A percentile compares a stretch with the other conserved stretches of the same genome.
These are phyloP conservation scores for Solanum arcanum DNA, from an alignment of 257 asterid species.

Conservation along the genomic window DNA sequence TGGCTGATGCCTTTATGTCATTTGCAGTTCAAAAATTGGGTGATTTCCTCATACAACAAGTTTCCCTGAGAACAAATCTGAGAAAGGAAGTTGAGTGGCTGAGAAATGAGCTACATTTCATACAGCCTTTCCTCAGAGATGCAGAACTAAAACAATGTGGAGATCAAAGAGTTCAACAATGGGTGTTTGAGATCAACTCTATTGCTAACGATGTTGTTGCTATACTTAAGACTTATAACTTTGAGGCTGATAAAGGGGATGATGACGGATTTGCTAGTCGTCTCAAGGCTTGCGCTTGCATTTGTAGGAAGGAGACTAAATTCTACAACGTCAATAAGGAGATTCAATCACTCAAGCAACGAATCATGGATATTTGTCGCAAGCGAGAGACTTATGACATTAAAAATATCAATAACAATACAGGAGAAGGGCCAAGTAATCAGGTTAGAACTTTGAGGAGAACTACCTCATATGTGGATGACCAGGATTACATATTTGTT, in stretches of 20 bases:
- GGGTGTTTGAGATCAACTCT: background rate
- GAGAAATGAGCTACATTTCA: background rate
- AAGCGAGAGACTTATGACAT: background rate
- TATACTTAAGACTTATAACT: background rate
- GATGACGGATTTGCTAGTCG: no score
- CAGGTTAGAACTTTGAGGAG: background rate
- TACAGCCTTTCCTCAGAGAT: background rate
- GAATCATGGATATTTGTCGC: no score
- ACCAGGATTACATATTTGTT: background rate
- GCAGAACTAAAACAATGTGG: background rate
- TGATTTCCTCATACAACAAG: background rate
- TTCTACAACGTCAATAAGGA: no score
- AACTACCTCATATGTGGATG: background rate
- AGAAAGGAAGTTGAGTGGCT: background rate
- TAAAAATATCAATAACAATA: background rate
- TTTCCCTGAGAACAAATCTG: background rate
- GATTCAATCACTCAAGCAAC: no score
- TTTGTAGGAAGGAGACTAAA: background rate
- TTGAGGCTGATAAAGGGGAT: background rate
- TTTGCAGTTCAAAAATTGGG: background rate
- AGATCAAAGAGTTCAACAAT: background rate
- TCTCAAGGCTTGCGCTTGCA: background rate
- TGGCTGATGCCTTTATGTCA: background rate
- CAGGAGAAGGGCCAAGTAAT: background rate
- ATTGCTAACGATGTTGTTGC: background rate